Evolutionary conservation across 805 yeast species (phyloP), one percentile per base, ranked within the genome.

Genomic region (Saturnispora silvae): DNA sequence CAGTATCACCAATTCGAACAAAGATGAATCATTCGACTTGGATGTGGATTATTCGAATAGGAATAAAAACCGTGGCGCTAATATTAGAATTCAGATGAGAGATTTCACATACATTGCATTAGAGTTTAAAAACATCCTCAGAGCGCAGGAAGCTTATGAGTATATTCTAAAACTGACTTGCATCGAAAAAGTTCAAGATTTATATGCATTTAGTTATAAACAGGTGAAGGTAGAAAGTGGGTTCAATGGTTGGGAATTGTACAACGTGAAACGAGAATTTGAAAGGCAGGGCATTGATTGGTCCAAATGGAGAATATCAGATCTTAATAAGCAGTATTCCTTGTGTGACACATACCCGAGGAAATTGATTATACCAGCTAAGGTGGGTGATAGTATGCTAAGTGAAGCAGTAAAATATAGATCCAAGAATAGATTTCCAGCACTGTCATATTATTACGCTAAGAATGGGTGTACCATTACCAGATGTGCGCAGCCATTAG

Each of bases 401-500:
- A 71, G 72, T 35, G 89, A 92, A 53, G 94, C 96, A 0, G 77
- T 81, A 4, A 81, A 80, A 49, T 92, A 74, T 54, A 63, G 98
- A 31, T 85, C 96, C 1, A 87, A 89, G 53, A 73, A 70, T 41
- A 63, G 98, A 44, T 70, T 92, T 4, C 97, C 97, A 0, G 80
- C 77, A 0, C 59, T 92, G 29, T 72, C 87, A 2, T 92, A 86
- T 56, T 78, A 71, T 50, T 82, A 86, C 54, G 57, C 69, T 34
- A 60, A 67, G 31, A 84, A 75, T 47, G 76, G 78, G 1, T 77
- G 92, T 50, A 70, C 92, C 1, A 85, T 92, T 14, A 77, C 92
- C 1, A 65, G 98, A 40, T 83, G 95, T 49, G 68, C 96, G 3
- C 98, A 92, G 60, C 98, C 98, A 0, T 59, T 89, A 45, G 87